These are phyloP conservation scores for Trichosporon ovoides DNA, from an alignment of 1,284 basidiomycete genomes.

Conservation along the genomic window DNA sequence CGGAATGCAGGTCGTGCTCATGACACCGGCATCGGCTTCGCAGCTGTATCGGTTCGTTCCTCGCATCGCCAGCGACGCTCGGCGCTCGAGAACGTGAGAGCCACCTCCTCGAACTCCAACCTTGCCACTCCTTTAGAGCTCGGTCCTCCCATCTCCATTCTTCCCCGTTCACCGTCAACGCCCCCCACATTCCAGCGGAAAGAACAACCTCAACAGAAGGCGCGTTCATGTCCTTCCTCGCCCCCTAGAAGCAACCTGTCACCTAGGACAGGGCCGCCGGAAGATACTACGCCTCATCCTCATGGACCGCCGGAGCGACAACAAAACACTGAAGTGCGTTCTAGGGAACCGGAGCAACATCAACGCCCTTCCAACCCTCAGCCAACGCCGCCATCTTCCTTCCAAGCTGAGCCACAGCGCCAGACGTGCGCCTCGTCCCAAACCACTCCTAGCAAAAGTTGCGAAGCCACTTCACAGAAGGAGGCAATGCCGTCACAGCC, in stretches of 20 bases:
- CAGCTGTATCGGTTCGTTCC: neutral
- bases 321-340: too few relatives aligned
- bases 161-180: neutral
- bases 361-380: too few relatives aligned
- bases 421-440: too few relatives aligned
- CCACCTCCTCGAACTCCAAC: neutral
- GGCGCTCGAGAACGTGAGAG: neutral
- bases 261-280: neutral
- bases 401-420: too few relatives aligned
- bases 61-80: constrained; percentile 1
- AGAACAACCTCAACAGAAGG: neutral
- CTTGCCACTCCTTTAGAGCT: neutral
- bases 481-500: too few relatives aligned
- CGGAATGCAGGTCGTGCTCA: neutral
- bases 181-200: neutral
- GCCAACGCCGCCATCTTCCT: too few relatives aligned
- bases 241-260: too few relatives aligned
- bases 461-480: too few relatives aligned
- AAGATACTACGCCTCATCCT: too few relatives aligned
- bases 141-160: neutral
- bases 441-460: too few relatives aligned
- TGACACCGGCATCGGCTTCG: neutral
- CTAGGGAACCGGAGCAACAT: too few relatives aligned
- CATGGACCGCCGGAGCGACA: too few relatives aligned
- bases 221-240: constrained; percentile 6